A percentile compares a stretch with the other conserved stretches of the same genome.
Conservation (phyloP, 1,284 basidiomycete genomes). For the Cystobasidium pallidum region DNA sequence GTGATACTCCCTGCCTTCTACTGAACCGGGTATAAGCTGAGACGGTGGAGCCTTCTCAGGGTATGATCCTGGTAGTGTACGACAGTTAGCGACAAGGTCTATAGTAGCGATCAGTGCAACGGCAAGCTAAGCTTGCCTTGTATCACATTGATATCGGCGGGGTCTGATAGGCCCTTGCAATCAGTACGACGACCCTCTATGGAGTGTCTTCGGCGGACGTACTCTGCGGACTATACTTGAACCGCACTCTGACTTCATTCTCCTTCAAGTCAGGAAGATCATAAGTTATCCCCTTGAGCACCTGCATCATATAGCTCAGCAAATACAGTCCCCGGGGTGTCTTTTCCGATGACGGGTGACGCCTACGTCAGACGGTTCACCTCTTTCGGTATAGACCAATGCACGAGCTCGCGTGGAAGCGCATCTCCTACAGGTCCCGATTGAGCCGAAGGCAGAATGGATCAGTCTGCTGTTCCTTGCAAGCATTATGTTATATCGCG, state of each 20-base stretch:
- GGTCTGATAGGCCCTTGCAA: conserved; percentile 57
- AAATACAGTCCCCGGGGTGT: background rate
- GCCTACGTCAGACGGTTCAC: conserved; percentile 61
- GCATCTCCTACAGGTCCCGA: background rate
- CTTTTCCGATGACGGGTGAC: no score
- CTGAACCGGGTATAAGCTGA: conserved; percentile 31
- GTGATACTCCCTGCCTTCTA: conserved; percentile 52
- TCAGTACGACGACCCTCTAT: background rate
- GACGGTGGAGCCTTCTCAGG: conserved; percentile 31
- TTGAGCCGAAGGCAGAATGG: background rate
- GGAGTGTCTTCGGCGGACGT: conserved; percentile 6
- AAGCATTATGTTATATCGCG: background rate
- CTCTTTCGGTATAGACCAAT: conserved; percentile 66
- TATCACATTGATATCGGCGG: conserved; percentile 74
- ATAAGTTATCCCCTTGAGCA: conserved; percentile 64
- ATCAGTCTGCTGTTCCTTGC: background rate
- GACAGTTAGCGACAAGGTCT: no score
- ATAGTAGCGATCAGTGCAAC: no score
- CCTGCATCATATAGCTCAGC: conserved; percentile 49
- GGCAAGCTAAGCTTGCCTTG: conserved; percentile 71
- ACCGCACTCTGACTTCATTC: conserved; percentile 67
- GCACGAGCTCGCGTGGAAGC: conserved; percentile 59
- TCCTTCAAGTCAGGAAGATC: conserved; percentile 61
- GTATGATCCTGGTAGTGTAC: conserved; percentile 29
- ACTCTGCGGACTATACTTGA: conserved; percentile 73